Evolutionary conservation across 208 protist species (phyloP), one percentile per base, ranked within the genome.

Genomic region (Tritrichomonas musculus): DNA sequence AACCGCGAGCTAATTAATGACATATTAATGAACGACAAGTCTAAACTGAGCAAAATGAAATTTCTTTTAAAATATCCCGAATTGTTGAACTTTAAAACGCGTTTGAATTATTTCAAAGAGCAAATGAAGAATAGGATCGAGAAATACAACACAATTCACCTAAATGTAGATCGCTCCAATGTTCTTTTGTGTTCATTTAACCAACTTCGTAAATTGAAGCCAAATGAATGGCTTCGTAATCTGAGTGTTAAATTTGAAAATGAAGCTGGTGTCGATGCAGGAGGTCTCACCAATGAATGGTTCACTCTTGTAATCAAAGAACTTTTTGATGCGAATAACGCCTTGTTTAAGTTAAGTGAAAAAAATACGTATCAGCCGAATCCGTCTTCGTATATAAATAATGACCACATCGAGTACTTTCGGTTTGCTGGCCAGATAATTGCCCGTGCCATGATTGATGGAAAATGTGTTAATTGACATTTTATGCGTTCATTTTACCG

Each of bases 401-500:
- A 60, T 17, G 88, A 98, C 72, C 98, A 99, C 94, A 96, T 99
- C 44, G 94, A 97, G 30, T 99, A 99, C 96, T 99, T 99, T 95
- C 95, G 96, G 93, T 98, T 99, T 94, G 96, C 96, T 44, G 97
- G 96, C 55, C 73, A 94, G 25, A 93, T 97, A 3, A 94, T 97
- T 44, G 97, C 95, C 22, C 96, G 96, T 75, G 96, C 96, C 44
- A 95, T 98, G 17, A 96, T 96, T 36, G 96, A 99, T 94, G 96
- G 97, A 64, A 95, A 98, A 9, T 95, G 97, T 80, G 96, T 99
- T 30, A 98, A 99, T 93, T 97, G 97, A 27, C 97, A 99, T 95
- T 99, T 99, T 93, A 99, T 98, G 3, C 96, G 97, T 20, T 95
- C 97, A 30, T 98, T 99, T 93, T 99, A 99, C 94, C 99, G 99